A percentile compares a stretch with the other conserved stretches of the same genome.
Conservation (phyloP, 1,284 basidiomycete species). For the Rhodotorula glutinis region DNA sequence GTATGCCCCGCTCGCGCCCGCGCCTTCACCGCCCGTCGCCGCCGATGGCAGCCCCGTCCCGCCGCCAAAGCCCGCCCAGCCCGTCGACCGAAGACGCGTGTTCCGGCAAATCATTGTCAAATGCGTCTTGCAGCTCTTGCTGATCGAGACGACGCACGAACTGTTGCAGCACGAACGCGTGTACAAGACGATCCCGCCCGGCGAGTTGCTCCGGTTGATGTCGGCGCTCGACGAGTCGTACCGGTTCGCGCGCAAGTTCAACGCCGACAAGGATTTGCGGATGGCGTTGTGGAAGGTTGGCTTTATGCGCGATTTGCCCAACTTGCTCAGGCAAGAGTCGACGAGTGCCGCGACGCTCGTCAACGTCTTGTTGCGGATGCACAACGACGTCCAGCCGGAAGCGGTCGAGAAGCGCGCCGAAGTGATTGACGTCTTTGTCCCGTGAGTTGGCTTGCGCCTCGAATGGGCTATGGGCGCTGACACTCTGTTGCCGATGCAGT, state of each 20-base stretch:
- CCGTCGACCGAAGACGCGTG: constrained; percentile 69
- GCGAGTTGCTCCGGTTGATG: constrained; percentile 88
- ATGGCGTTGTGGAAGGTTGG: constrained; percentile 99
- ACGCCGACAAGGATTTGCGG: constrained; percentile 95
- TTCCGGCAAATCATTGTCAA: constrained; percentile 99
- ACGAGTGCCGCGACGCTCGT: constrained; percentile 94
- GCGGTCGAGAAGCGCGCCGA: constrained; percentile 76
- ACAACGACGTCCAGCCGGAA: constrained; percentile 80
- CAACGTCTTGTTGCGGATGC: constrained; percentile 88
- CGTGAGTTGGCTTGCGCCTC: too few species aligned
- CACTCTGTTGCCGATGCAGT: constrained; percentile 54
- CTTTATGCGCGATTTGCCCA: constrained; percentile 99
- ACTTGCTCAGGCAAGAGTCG: constrained; percentile 96
- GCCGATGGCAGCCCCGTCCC: constrained; percentile 7
- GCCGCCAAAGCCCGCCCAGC: constrained; percentile 43
- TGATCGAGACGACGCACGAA: constrained; percentile 98
- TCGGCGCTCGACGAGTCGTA: constrained; percentile 93
- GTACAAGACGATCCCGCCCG: constrained; percentile 89
- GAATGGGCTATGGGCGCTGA: too few species aligned
- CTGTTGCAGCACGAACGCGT: constrained; percentile 87
- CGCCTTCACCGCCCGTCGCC: constrained; percentile 11
- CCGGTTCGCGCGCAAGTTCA: constrained; percentile 94
- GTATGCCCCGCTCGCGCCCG: constrained; percentile 60
- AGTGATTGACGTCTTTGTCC: constrained; percentile 82
- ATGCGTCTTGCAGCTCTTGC: constrained; percentile 92